Base-by-base conservation (phyloP, 176 grass and related monocot species). In the Zoysia pacifica region DNA sequence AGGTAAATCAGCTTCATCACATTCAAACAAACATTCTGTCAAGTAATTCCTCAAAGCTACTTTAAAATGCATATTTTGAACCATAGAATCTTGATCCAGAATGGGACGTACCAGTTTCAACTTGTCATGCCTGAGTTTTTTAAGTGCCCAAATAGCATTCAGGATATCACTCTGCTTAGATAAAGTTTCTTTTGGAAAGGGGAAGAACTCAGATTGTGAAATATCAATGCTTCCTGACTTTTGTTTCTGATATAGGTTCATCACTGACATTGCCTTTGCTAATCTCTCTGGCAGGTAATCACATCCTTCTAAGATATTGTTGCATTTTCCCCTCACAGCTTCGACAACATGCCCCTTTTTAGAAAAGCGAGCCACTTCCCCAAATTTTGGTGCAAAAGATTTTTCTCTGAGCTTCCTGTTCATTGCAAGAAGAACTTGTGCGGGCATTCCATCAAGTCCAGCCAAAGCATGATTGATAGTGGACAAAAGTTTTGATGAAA, bases 131-230 rank as follows among this genome's bases (percentile, higher is more conserved):
- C 48, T 79, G 47, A 80, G 15, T 20, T 74, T 54, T 75, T 47
- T 15, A 62, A 84, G 75, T 62, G 54, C 80, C 86, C 81, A 88
- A 63, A 88, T 76, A 54, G 86, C 81, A 80, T 88, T 80, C 54
- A 88, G 54, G 70, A 84, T 62, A 75, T 75, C 40, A 56, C 75
- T 74, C 63, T 84, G 86, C 69, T 75, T 62, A 9, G 19, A 84
- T 14, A 84, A 75, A 48, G 76, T 84, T 74, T 12, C 63, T 70
- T 38, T 62, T 39, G 76, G 2, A 54, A 80, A 88, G 16, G 76
- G 81, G 12, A 80, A 88, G 39, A 88, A 88, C 70, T 80, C 76
- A 47, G 86, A 84, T 7, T 75, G 76, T 28, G 81, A 75, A 53
- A 88, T 74, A 84, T 69, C 70, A 20, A 69, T 38, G 48, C 76